Conservation (phyloP, 176 grass and related monocot genomes). For the Carex kokanica region DNA sequence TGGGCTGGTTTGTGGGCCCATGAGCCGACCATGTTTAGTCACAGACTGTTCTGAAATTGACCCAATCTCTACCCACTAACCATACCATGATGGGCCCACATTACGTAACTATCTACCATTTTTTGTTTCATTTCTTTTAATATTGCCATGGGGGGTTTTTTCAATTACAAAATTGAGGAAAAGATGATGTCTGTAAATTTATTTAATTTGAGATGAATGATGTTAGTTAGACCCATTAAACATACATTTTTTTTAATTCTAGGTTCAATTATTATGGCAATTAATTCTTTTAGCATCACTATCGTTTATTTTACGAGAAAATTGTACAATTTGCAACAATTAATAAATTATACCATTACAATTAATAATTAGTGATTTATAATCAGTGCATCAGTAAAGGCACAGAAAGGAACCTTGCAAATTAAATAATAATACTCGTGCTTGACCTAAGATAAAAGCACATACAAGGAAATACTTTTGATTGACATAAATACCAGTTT, state of each 20-base stretch:
- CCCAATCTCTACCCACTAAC: constrained; percentile 6
- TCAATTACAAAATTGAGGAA: neutral
- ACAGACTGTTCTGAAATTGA: constrained; percentile 18
- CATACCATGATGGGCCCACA: neutral
- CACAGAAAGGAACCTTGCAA: neutral
- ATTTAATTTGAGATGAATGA: constrained; percentile 12
- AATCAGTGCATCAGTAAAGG: neutral
- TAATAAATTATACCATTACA: neutral
- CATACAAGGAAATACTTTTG: neutral
- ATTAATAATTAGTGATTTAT: neutral
- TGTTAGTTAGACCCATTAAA: neutral
- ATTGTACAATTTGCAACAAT: neutral
- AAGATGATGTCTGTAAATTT: neutral
- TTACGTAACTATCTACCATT: neutral
- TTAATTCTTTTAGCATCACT: neutral
- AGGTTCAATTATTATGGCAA: neutral
- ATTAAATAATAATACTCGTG: neutral
- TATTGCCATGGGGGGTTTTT: neutral
- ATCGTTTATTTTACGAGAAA: neutral
- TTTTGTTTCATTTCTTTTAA: neutral
- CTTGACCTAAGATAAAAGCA: neutral
- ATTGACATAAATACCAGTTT: neutral
- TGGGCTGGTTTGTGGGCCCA: constrained; percentile 8
- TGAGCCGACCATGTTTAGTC: neutral
- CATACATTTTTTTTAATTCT: neutral